phyloP scores from a whole-genome alignment of 805 yeast genomes.

The Candida nemodendra region DNA sequence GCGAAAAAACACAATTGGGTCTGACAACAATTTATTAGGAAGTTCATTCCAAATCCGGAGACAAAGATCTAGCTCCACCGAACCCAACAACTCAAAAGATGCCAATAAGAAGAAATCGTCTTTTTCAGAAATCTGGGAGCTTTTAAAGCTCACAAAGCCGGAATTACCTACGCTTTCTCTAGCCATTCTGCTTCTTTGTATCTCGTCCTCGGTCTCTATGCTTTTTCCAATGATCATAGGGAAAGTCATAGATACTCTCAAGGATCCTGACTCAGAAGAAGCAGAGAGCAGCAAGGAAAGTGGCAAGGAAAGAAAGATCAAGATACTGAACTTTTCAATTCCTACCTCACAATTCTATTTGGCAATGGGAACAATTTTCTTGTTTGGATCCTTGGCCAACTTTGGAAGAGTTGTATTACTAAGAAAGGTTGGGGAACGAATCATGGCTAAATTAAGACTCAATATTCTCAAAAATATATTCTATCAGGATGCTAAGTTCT shows the following conservation, averaged over 20 bases:
- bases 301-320: constrained; percentile 16
- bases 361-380: constrained; percentile 59
- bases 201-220: constrained; percentile 80
- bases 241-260: constrained; percentile 74
- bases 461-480: constrained; percentile 73
- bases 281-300: constrained; percentile 22
- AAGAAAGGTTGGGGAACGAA: constrained; percentile 78
- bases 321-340: constrained; percentile 47
- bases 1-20: too few relatives aligned
- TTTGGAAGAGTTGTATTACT: constrained; percentile 76
- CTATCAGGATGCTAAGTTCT: constrained; percentile 83
- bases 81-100: background rate
- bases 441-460: constrained; percentile 81
- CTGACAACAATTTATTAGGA: too few relatives aligned
- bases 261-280: constrained; percentile 27
- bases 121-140: constrained; percentile 41
- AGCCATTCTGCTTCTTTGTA: constrained; percentile 63
- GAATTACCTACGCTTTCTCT: constrained; percentile 53
- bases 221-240: constrained; percentile 82
- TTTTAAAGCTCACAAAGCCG: constrained; percentile 55
- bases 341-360: constrained; percentile 62
- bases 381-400: constrained; percentile 75
- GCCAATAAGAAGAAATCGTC: constrained; percentile 22
- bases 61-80: too few relatives aligned
- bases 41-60: background rate